Base-by-base conservation (phyloP, 306 rosid species). In the Sicyos edulis region DNA sequence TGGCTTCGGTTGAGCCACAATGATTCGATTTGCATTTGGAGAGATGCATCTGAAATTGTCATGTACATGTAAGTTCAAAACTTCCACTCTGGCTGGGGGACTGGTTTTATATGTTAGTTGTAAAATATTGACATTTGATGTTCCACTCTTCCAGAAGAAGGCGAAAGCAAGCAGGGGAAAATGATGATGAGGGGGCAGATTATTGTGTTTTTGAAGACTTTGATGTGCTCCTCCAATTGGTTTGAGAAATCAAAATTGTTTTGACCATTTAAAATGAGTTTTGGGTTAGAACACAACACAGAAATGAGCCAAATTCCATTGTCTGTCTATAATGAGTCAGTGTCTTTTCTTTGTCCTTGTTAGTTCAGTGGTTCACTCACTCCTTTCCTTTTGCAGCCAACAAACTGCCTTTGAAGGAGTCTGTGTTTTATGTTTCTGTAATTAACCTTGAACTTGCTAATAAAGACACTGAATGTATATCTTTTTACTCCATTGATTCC, bases 1-100 rank as follows among this genome's bases (percentile, higher is more conserved):
- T 70, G 99, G 99, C 75, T 95, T 95, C 70, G 99, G 99, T 59
- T 95, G 64, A 86, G 66, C 37, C 9, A 59, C 17, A 29, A 79
- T 75, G 77, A 79, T 75, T 78, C 51, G 56, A 76, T 76, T 77
- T 83, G 71, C 81, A 75, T 16, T 57, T 57, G 77, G 37, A 50
- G 81, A 79, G 77, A 78, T 73, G 75, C 73, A 80, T 79, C 77
- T 75, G 73, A 32, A 71, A 73, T 71, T 83, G 68, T 78, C 87
- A 59, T 82, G 79, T 74, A 82, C 81, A 90, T 91, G 93, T 90
- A 70, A 75, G 84, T 74, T 47, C 19, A 71, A 19, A 70, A 49
- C 76, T 75, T 45, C 61, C 80, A 49, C 65, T 34, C 83, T 51
- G 49, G 14, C 53, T 7, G 20, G 10, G 44, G n/a, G 52, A 6